Percentiles rank a stretch among this genome's conserved stretches.
phyloP scores from a whole-genome alignment of 1,284 basidiomycete species.

The Trametes pubescens region DNA sequence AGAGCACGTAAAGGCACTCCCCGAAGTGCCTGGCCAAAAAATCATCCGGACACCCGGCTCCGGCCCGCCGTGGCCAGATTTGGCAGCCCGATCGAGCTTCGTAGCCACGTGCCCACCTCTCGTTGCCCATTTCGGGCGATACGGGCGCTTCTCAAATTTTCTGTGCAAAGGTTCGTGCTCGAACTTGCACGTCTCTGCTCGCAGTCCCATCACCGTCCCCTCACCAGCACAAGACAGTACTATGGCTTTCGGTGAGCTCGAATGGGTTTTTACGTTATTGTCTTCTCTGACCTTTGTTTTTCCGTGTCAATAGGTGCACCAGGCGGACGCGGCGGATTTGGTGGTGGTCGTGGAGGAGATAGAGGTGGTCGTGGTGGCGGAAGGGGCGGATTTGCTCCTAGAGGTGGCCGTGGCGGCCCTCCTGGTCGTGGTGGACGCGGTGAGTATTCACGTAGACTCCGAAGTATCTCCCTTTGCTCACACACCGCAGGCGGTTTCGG shows the following conservation, averaged over 20 bases:
- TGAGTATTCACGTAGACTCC: not conserved
- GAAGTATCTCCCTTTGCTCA: not conserved
- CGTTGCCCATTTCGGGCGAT: not conserved
- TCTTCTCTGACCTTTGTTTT: not conserved
- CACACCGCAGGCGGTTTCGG: constrained; percentile 43
- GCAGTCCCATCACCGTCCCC: constrained; percentile 22
- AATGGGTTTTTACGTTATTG: not conserved
- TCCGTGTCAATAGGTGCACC: no score
- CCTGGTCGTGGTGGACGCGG: constrained; percentile 43
- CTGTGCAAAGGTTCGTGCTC: constrained; percentile 12
- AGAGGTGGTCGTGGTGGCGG: constrained; percentile 48
- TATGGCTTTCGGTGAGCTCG: constrained; percentile 46
- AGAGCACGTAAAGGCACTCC: no score
- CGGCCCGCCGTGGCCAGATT: no score
- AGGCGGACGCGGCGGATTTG: not conserved
- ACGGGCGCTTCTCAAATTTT: constrained; percentile 30
- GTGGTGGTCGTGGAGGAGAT: no score
- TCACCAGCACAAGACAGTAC: constrained; percentile 12
- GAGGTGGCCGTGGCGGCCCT: constrained; percentile 33
- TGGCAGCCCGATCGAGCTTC: constrained; percentile 6
- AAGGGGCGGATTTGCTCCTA: constrained; percentile 47
- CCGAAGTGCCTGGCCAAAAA: no score
- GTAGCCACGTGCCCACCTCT: constrained; percentile 16
- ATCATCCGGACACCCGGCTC: no score
- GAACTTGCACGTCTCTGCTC: constrained; percentile 13